phyloP scores from a whole-genome alignment of 2,329 filamentous ascomycete genomes.

The Cadophora malorum region DNA sequence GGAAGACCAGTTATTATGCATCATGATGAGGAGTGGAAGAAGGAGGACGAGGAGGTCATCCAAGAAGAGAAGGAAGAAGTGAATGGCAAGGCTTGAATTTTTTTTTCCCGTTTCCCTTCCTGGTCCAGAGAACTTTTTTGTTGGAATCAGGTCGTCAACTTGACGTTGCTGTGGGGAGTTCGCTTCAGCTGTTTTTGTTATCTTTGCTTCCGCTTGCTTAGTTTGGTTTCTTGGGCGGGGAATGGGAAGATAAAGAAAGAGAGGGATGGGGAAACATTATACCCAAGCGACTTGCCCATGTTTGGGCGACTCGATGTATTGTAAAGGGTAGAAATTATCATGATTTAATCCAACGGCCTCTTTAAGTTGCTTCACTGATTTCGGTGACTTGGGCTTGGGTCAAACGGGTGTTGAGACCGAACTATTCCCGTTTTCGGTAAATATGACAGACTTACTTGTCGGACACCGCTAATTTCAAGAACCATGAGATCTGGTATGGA shows the following conservation, averaged over 20 bases:
- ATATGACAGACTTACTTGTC: no score
- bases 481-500: no score
- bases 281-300: conserved; percentile 5
- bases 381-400: no score
- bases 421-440: no score
- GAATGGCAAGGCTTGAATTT: background rate
- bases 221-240: background rate
- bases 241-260: background rate
- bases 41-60: conserved; percentile 11
- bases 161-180: background rate
- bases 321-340: conserved; percentile 6
- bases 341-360: background rate
- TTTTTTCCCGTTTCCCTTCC: background rate
- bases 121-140: background rate
- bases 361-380: background rate
- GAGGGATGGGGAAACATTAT: background rate
- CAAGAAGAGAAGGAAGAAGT: background rate
- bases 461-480: no score
- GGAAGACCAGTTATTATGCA: conserved; percentile 28
- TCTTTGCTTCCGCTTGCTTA: background rate
- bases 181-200: conserved; percentile 1
- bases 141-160: background rate
- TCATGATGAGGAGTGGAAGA: conserved; percentile 35
- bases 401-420: no score
- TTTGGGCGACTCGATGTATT: conserved; percentile 9